phyloP scores from a whole-genome alignment of 306 rosid species.

The Glycine tomentella region DNA sequence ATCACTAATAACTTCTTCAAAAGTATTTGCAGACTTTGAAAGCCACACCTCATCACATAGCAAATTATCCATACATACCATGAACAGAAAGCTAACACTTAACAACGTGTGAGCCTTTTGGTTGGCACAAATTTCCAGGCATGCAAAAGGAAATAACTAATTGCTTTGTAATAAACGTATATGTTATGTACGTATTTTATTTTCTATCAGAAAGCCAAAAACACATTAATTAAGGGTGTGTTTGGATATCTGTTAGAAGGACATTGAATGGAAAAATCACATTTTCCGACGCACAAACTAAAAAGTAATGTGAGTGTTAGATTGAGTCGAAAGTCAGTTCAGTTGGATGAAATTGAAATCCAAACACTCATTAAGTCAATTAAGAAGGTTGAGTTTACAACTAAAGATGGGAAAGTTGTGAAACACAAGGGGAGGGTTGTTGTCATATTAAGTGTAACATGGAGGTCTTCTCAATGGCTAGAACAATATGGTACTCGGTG shows the following conservation, averaged over 20 bases:
- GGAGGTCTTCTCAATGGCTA: neutral
- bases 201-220: no score
- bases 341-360: no score
- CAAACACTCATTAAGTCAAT: neutral
- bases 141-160: no score
- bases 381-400: neutral
- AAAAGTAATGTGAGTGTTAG: no score
- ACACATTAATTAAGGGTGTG: no score
- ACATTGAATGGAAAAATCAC: no score
- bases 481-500: neutral
- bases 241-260: no score
- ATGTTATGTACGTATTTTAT: no score
- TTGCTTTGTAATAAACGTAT: no score
- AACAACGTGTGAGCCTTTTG: neutral
- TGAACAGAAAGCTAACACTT: neutral
- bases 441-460: neutral
- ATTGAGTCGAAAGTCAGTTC: no score
- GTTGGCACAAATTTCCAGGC: neutral
- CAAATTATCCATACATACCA: constrained; percentile 11
- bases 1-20: neutral
- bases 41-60: constrained; percentile 23
- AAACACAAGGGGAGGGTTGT: neutral
- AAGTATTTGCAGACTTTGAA: neutral
- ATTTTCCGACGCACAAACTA: no score
- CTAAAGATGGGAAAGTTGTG: neutral